A percentile compares a stretch with the other conserved stretches of the same genome.
Conservation (phyloP, 2,329 filamentous ascomycete species). For the Kalmusia sp. region DNA sequence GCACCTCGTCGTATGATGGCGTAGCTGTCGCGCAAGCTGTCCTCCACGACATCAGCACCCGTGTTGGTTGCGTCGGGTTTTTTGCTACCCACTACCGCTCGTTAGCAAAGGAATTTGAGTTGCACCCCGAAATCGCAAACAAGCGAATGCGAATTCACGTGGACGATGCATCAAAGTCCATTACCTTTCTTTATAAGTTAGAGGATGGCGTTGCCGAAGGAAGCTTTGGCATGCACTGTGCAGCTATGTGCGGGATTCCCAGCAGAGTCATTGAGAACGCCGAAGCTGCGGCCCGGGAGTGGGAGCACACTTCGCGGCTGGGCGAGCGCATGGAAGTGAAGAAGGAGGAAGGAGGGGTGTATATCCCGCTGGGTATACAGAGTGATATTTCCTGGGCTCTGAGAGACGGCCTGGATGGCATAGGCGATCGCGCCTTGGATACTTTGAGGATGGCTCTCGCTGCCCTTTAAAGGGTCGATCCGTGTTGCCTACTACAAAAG, state of each 20-base stretch:
- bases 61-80: constrained; percentile 93
- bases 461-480: constrained; percentile 49
- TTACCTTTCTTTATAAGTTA: constrained; percentile 96
- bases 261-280: constrained; percentile 82
- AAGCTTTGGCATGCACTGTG: constrained; percentile 98
- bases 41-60: constrained; percentile 91
- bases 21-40: constrained; percentile 97
- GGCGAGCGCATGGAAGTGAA: constrained; percentile 87
- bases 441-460: constrained; percentile 65
- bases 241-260: constrained; percentile 95
- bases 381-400: constrained; percentile 86
- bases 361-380: constrained; percentile 83
- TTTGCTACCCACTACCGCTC: constrained; percentile 98
- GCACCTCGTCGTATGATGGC: constrained; percentile 94
- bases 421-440: constrained; percentile 61
- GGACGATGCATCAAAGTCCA: constrained; percentile 79
- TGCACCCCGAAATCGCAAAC: constrained; percentile 84
- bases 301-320: constrained; percentile 92
- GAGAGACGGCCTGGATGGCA: constrained; percentile 57
- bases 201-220: constrained; percentile 94
- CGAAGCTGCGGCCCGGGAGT: constrained; percentile 86
- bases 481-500: too few species aligned
- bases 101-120: constrained; percentile 86
- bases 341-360: constrained; percentile 71
- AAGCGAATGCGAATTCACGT: constrained; percentile 95